Evolutionary conservation across 495 filamentous ascomycete species (phyloP).

Genomic region (Cryomyces minteri): DNA sequence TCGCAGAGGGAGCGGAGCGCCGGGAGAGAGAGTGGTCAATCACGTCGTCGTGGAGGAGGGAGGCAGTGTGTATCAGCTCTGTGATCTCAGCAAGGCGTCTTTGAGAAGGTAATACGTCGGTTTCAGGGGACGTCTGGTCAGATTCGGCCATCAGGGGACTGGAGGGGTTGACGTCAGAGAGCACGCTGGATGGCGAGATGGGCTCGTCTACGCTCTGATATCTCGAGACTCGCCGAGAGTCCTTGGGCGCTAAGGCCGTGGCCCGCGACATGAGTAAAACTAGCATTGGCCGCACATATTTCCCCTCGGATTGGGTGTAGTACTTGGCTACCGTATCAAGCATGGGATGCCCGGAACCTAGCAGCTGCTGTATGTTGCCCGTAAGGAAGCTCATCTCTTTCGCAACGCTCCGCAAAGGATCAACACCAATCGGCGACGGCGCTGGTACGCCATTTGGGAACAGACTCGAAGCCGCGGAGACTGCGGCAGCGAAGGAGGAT

Average conservation of each 20-base stretch:
- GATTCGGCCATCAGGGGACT: constrained; percentile 30
- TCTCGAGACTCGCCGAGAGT: constrained; percentile 17
- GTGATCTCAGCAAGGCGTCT: constrained; percentile 87
- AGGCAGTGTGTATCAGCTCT: constrained; percentile 91
- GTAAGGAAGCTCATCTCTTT: constrained; percentile 92
- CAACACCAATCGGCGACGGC: constrained; percentile 20
- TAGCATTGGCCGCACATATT: constrained; percentile 86
- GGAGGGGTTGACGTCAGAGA: constrained; percentile 67
- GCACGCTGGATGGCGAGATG: constrained; percentile 54
- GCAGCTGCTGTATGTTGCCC: constrained; percentile 68
- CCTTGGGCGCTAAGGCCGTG: constrained; percentile 60
- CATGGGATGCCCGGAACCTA: constrained; percentile 83
- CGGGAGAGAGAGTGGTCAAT: constrained; percentile 80
- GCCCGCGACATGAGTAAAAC: constrained; percentile 93
- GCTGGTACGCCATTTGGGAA: constrained; percentile 46
- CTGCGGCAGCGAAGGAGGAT: constrained; percentile 47
- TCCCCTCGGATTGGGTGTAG: constrained; percentile 92
- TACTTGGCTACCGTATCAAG: constrained; percentile 94
- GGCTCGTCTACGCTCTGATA: constrained; percentile 20
- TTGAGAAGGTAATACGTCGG: constrained; percentile 81
- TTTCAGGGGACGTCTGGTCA: constrained; percentile 31
- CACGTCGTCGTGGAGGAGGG: constrained; percentile 92
- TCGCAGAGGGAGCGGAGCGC: constrained; percentile 70
- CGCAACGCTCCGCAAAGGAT: constrained; percentile 45
- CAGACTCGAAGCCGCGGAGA: constrained; percentile 59